Percentiles rank a stretch among this genome's conserved stretches.
Evolutionary conservation across 768 basidiomycete species (phyloP).

Genomic region (Mrakia gelida): DNA sequence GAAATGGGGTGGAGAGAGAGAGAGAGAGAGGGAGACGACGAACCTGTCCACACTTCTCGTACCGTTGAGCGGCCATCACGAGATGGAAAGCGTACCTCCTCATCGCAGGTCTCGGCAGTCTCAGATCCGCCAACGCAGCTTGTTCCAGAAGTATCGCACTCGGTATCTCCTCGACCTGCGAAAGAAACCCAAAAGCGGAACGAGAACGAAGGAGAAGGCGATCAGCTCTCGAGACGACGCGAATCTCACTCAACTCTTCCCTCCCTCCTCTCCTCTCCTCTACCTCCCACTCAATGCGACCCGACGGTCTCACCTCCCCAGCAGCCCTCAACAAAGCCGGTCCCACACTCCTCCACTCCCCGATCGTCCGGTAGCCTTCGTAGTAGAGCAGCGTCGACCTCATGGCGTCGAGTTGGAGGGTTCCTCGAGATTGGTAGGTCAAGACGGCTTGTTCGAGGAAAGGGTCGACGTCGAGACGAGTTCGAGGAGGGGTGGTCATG

Average conservation of each 20-base stretch:
- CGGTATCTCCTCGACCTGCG: conserved; percentile 45
- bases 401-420: conserved; percentile 42
- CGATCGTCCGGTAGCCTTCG: conserved; percentile 42
- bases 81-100: conserved; percentile 44
- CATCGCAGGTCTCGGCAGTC: conserved; percentile 32
- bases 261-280: neutral
- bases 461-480: conserved; percentile 39
- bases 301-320: conserved; percentile 38
- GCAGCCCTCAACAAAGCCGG: conserved; percentile 42
- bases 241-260: neutral
- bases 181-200: neutral
- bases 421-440: conserved; percentile 36
- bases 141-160: conserved; percentile 49
- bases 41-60: conserved; percentile 48
- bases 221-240: neutral
- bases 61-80: conserved; percentile 46
- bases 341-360: conserved; percentile 40
- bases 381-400: conserved; percentile 44
- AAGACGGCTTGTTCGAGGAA: conserved; percentile 43
- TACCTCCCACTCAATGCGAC: neutral
- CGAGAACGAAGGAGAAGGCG: neutral
- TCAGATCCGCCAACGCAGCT: conserved; percentile 45
- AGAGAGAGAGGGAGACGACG: conserved; percentile 25
- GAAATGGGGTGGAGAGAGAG: neutral
- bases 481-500: conserved; percentile 35